Conservation (phyloP, 2,329 filamentous ascomycete species). For the Colletotrichum sp. region DNA sequence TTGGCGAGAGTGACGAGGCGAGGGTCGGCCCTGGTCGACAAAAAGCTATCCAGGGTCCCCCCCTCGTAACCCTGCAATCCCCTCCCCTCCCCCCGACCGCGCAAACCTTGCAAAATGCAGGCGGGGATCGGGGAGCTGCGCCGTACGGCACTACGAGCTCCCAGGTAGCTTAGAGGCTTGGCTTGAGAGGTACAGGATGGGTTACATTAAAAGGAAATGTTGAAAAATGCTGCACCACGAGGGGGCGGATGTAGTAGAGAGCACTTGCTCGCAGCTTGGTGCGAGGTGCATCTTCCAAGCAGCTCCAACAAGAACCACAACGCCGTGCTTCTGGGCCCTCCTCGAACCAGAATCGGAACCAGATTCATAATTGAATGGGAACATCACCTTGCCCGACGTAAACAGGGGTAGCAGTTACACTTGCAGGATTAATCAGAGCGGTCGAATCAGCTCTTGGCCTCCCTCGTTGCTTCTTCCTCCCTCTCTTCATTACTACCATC, state of each 20-base stretch:
- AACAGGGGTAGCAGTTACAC: not conserved
- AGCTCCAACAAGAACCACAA: not conserved
- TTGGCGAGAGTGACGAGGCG: not conserved
- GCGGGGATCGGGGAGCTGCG: constrained; percentile 1
- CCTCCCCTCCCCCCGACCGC: not conserved
- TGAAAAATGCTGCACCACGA: not conserved
- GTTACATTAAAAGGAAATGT: not conserved
- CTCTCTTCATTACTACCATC: not conserved
- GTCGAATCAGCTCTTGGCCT: not conserved
- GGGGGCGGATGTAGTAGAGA: not conserved
- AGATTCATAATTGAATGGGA: not conserved
- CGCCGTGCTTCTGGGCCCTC: not conserved
- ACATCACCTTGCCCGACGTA: not conserved
- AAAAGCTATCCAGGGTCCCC: not conserved
- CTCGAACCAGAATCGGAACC: not conserved
- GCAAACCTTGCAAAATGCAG: not conserved
- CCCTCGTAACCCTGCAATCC: not conserved
- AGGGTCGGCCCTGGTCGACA: not conserved
- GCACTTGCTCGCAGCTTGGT: not conserved
- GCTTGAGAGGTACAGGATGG: not conserved
- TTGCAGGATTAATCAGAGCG: not conserved
- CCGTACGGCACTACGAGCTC: not conserved
- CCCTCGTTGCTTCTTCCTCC: not conserved
- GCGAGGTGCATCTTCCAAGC: not conserved
- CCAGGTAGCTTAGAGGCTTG: not conserved